A percentile compares a stretch with the other conserved stretches of the same genome.
phyloP scores from a whole-genome alignment of 2,329 filamentous ascomycete genomes.

The Stagonosporopsis vannaccii region DNA sequence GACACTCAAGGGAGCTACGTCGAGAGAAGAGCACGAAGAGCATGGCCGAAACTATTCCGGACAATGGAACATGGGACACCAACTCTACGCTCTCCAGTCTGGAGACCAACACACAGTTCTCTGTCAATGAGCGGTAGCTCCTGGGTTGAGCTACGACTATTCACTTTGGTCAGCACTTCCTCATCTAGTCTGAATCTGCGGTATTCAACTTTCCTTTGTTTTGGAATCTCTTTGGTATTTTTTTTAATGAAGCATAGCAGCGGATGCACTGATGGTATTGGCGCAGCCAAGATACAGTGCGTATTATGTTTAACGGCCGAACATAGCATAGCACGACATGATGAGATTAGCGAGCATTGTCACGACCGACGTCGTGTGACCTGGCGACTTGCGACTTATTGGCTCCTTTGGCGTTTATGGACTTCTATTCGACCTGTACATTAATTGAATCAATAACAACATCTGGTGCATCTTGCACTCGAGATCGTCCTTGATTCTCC shows the following conservation, averaged over 20 bases:
- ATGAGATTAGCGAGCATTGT: constrained; percentile 19
- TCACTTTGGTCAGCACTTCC: background rate
- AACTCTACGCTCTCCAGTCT: constrained; percentile 30
- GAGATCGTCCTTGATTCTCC: background rate
- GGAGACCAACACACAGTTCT: constrained; percentile 27
- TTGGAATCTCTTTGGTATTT: constrained; percentile 6
- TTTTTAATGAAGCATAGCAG: constrained; percentile 17
- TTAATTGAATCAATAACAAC: constrained; percentile 7
- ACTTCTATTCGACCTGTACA: constrained; percentile 10
- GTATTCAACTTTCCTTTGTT: constrained; percentile 1
- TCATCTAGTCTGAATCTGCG: background rate
- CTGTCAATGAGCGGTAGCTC: constrained; percentile 14
- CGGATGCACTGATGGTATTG: constrained; percentile 9
- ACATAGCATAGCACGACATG: constrained; percentile 18
- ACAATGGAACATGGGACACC: constrained; percentile 40
- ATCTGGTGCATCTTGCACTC: background rate
- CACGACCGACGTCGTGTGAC: constrained; percentile 2
- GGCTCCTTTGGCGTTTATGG: constrained; percentile 2
- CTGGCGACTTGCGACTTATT: constrained; percentile 2
- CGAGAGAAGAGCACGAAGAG: constrained; percentile 24
- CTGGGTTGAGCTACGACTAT: too few species aligned
- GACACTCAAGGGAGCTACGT: constrained; percentile 23
- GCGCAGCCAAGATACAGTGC: constrained; percentile 15
- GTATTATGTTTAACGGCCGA: constrained; percentile 18
- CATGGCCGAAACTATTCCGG: constrained; percentile 23